phyloP scores from a whole-genome alignment of 129 eudicot species.

The Chrysanthemum lavandulifolium region DNA sequence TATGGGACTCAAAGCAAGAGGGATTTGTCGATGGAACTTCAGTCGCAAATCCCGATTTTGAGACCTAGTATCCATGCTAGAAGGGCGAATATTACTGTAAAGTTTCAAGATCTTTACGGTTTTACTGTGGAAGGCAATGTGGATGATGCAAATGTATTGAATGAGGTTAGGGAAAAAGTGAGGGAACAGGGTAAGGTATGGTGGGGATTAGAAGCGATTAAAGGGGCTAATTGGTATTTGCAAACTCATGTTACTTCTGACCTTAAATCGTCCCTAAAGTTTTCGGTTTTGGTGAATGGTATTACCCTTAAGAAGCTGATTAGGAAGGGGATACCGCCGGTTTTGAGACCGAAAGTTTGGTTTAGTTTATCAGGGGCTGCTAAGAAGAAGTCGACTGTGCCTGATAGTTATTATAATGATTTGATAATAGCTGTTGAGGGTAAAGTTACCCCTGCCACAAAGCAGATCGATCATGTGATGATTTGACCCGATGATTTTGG shows the following conservation, averaged over 20 bases:
- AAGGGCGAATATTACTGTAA: slow-evolving; percentile 85
- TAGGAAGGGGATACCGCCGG: slow-evolving; percentile 89
- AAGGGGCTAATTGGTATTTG: slow-evolving; percentile 90
- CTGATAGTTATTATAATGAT: slow-evolving; percentile 84
- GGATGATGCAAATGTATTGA: slow-evolving; percentile 90
- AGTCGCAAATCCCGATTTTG: slow-evolving; percentile 59
- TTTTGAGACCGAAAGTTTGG: slow-evolving; percentile 87
- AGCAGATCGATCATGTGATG: slow-evolving; percentile 96
- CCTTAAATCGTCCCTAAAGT: slow-evolving; percentile 66
- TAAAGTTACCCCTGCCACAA: slow-evolving; percentile 82
- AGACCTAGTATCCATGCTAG: slow-evolving; percentile 93
- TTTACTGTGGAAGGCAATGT: slow-evolving; percentile 98
- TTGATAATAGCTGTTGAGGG: slow-evolving; percentile 69
- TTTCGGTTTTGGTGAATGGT: slow-evolving; percentile 75
- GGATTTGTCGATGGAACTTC: slow-evolving; percentile 54
- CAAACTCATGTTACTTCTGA: slow-evolving; percentile 54
- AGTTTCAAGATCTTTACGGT: slow-evolving; percentile 93
- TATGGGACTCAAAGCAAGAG: slow-evolving; percentile 65
- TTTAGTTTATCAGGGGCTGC: slow-evolving; percentile 92
- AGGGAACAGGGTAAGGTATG: slow-evolving; percentile 88
- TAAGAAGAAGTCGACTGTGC: slow-evolving; percentile 95
- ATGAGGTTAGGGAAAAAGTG: slow-evolving; percentile 94
- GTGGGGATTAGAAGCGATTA: slow-evolving; percentile 91
- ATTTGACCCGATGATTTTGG: no score
- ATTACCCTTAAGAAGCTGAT: slow-evolving; percentile 82